Conservation (phyloP, 192 early-diverging fungal genomes). For the Dissophora globulifera region DNA sequence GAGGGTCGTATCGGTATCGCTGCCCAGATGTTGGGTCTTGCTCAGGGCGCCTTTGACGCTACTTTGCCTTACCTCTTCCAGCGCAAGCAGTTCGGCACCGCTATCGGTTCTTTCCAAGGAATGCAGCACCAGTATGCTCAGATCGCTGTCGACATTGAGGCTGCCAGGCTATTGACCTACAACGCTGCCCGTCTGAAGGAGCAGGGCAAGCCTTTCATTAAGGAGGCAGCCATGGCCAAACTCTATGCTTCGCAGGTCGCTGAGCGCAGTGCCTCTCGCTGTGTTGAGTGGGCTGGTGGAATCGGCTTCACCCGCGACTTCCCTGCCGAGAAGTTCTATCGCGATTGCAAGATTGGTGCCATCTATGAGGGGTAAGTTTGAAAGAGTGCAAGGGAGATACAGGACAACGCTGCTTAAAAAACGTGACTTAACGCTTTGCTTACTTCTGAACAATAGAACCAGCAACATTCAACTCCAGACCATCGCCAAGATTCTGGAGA, state of each 20-base stretch:
- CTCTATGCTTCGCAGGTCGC: conserved; percentile 96
- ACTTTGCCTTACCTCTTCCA: conserved; percentile 93
- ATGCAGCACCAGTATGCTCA: conserved; percentile 74
- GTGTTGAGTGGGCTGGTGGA: conserved; percentile 98
- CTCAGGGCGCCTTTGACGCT: conserved; percentile 91
- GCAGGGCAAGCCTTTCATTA: conserved; percentile 88
- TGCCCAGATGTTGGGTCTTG: conserved; percentile 97
- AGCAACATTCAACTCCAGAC: conserved; percentile 98
- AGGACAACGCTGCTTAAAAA: background rate
- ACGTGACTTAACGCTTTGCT: conserved; percentile 1
- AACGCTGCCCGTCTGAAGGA: conserved; percentile 97
- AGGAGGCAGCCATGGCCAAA: conserved; percentile 99
- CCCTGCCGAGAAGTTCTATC: conserved; percentile 94
- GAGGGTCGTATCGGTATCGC: conserved; percentile 99
- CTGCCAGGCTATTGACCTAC: conserved; percentile 95
- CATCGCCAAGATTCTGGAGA: conserved; percentile 71
- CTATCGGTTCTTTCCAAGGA: conserved; percentile 87
- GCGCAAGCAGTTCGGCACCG: conserved; percentile 91
- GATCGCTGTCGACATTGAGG: conserved; percentile 95
- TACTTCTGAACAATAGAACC: conserved; percentile 58
- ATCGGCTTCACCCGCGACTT: conserved; percentile 95
- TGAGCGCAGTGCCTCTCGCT: conserved; percentile 85
- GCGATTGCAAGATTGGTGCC: conserved; percentile 97
- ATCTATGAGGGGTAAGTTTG: conserved; percentile 83
- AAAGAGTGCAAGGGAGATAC: background rate